Base-by-base conservation (phyloP, 179 eudicot genomes). In the Beta lomatogona region DNA sequence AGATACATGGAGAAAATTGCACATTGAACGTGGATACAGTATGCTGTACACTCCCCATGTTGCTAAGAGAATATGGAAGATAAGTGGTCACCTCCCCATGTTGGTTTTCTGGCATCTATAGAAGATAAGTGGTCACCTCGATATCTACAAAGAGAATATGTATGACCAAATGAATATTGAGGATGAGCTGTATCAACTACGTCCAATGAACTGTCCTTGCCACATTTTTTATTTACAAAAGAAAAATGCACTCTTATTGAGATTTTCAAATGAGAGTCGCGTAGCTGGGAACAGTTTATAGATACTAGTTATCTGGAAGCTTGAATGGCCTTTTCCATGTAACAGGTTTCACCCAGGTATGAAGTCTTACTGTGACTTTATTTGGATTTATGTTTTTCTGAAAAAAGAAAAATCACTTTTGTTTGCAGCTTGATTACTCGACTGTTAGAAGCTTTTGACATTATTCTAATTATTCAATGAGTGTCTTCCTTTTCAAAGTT, bases 201-300 rank as follows among this genome's bases (percentile, higher is more conserved):
- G 99, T 21, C 99, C 99, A 50, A 96, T 96, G 99, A 96, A 96
- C 81, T 96, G 99, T 86, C 99, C 99, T 71, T 96, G 94, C 87
- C 99, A 96, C 85, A 93, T 25, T 96, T 81, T 85, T 96, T 82
- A 88, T 94, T 45, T 96, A 96, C 86, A 92, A 96, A 85, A 85
- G 98, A 84, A 91, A 90, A 86, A 83, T 82, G 80, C 97, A 96
- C 81, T 93, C 99, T 31, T 96, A 96, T 83, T 87, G 98, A 77
- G 98, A 96, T 83, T 91, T 96, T 63, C 99, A 98, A 41, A 88
- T 96, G 71, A 88, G 94, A 85, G 96, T 96, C 83, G 98, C 99
- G 4, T 98, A 96, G 88, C 91, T 96, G 63, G 99, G 99, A 84
- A 96, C 99, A 7, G 98, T 96, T 6, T 94, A 96, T 83, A 88